Evolutionary conservation across 345 rosid genomes (phyloP).

Genomic region (Kandelia obovata): DNA sequence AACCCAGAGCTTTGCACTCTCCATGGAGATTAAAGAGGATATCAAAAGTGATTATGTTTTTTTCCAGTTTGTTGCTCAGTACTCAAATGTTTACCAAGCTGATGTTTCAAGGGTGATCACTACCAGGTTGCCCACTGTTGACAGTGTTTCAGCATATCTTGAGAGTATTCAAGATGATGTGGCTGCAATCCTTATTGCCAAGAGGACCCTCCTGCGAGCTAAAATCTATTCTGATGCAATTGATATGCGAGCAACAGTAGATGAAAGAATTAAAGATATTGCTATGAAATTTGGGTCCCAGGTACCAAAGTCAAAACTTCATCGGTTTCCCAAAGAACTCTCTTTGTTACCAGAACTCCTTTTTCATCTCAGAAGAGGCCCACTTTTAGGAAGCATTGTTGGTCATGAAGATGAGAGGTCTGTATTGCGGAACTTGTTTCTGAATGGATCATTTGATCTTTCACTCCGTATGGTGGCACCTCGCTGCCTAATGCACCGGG

Average conservation of each 20-base stretch:
- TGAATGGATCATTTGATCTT: slow-evolving; percentile 87
- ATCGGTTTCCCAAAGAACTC: slow-evolving; percentile 82
- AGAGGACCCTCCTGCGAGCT: slow-evolving; percentile 79
- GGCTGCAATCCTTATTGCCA: slow-evolving; percentile 83
- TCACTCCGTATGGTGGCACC: slow-evolving; percentile 95
- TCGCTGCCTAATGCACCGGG: slow-evolving; percentile 89
- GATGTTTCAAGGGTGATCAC: slow-evolving; percentile 86
- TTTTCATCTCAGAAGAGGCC: slow-evolving; percentile 92
- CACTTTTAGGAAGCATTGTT: slow-evolving; percentile 86
- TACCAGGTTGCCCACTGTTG: slow-evolving; percentile 71
- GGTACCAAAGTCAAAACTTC: slow-evolving; percentile 74
- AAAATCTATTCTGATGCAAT: slow-evolving; percentile 60
- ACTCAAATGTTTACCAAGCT: slow-evolving; percentile 78
- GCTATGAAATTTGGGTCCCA: slow-evolving; percentile 74
- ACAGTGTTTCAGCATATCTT: slow-evolving; percentile 81
- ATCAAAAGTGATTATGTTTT: slow-evolving; percentile 61
- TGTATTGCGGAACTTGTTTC: slow-evolving; percentile 73
- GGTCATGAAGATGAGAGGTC: slow-evolving; percentile 99
- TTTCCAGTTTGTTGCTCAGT: slow-evolving; percentile 83
- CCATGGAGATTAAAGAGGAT: slow-evolving; percentile 83
- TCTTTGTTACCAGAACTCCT: slow-evolving; percentile 71
- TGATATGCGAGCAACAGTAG: slow-evolving; percentile 67
- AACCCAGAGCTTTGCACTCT: slow-evolving; percentile 83
- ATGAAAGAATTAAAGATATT: slow-evolving; percentile 92
- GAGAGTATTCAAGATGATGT: slow-evolving; percentile 80